Percentiles rank a stretch among this genome's conserved stretches.
Conservation (phyloP, 1,284 basidiomycete genomes). For the Papiliotrema laurentii region DNA sequence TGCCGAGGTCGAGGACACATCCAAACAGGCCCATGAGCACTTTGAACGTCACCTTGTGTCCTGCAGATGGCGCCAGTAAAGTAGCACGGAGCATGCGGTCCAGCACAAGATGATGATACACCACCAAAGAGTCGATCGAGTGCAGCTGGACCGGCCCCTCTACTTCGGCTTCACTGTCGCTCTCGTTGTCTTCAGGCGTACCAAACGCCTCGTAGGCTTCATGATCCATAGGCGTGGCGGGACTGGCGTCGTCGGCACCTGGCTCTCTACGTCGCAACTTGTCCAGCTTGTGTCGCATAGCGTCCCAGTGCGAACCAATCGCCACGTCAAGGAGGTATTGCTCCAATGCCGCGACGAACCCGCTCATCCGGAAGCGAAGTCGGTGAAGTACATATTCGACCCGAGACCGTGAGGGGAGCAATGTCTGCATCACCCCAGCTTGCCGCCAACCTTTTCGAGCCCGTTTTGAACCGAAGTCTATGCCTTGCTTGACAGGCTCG, state of each 20-base stretch:
- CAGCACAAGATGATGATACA: conserved; percentile 64
- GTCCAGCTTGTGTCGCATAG: conserved; percentile 56
- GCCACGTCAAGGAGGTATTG: conserved; percentile 71
- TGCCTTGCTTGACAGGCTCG: conserved; percentile 14
- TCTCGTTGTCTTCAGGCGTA: conserved; percentile 29
- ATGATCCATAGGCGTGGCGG: conserved; percentile 15
- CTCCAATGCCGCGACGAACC: conserved; percentile 62
- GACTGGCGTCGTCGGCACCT: conserved; percentile 12
- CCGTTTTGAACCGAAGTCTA: conserved; percentile 15
- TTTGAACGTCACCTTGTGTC: conserved; percentile 61
- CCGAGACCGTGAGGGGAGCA: conserved; percentile 60
- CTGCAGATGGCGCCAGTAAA: conserved; percentile 58
- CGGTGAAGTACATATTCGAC: conserved; percentile 58
- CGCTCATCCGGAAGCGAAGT: conserved; percentile 67
- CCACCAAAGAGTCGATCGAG: conserved; percentile 69
- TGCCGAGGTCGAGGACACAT: conserved; percentile 64
- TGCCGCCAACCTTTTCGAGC: background rate
- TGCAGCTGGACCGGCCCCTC: conserved; percentile 27
- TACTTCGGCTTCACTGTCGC: conserved; percentile 31
- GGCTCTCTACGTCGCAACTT: conserved; percentile 16
- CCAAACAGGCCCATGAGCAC: conserved; percentile 63
- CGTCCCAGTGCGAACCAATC: conserved; percentile 67
- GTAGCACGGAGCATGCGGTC: conserved; percentile 74
- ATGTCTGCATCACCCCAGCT: conserved; percentile 42
- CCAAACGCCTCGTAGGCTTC: background rate